Evolutionary conservation across 2,329 filamentous ascomycete species (phyloP).

Genomic region (Colletotrichum camelliae): DNA sequence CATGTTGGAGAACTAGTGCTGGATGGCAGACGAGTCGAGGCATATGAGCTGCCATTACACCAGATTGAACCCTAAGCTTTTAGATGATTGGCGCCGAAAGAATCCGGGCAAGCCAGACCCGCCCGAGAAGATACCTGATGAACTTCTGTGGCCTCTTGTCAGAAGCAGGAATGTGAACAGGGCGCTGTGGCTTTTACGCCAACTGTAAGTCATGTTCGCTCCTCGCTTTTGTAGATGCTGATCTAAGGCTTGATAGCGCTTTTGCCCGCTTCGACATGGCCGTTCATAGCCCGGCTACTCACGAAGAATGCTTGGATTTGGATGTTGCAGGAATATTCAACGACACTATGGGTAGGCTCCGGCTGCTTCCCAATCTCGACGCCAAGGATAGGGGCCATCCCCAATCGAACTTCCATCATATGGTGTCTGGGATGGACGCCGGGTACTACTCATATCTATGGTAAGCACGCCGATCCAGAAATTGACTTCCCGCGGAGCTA

Average conservation of each 20-base stretch:
- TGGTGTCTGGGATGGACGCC: not conserved
- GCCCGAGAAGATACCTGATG: not conserved
- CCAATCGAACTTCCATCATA: not conserved
- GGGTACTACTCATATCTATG: not conserved
- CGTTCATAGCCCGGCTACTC: rapidly evolving
- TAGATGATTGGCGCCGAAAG: not conserved
- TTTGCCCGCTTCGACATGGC: not conserved
- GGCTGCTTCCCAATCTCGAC: not conserved
- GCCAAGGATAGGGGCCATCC: not conserved
- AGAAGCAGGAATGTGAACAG: not conserved
- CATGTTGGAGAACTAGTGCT: not conserved
- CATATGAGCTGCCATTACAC: not conserved
- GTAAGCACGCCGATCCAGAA: rapidly evolving
- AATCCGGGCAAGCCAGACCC: not conserved
- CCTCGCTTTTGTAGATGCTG: rapidly evolving
- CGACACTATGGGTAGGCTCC: not conserved
- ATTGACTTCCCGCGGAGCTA: rapidly evolving
- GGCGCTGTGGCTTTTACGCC: not conserved
- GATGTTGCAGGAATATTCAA: rapidly evolving
- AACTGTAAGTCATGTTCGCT: not conserved
- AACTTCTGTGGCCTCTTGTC: not conserved
- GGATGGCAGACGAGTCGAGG: not conserved
- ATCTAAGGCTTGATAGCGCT: rapidly evolving
- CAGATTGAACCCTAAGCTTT: not conserved
- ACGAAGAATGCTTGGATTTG: not conserved